phyloP scores from a whole-genome alignment of 2,329 filamentous ascomycete species.

The Exophiala dermatitidis region DNA sequence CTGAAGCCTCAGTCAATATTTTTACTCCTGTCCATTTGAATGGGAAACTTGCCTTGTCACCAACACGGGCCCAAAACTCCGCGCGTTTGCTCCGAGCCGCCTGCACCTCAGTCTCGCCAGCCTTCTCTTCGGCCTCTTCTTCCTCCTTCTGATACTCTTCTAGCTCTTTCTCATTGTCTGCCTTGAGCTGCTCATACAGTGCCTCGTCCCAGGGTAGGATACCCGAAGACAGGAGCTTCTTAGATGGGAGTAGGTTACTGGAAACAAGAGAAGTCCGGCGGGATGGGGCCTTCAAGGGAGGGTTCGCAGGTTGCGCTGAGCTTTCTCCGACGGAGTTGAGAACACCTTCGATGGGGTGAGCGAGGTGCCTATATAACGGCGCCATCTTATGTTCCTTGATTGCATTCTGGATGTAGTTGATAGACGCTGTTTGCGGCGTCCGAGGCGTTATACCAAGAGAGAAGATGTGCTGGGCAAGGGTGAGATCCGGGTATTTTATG shows the following conservation, averaged over 20 bases:
- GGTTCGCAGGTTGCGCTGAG: constrained; percentile 43
- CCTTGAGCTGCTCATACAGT: constrained; percentile 69
- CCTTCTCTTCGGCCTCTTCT: constrained; percentile 91
- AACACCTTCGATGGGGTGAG: constrained; percentile 64
- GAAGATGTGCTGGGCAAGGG: constrained; percentile 61
- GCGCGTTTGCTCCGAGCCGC: constrained; percentile 89
- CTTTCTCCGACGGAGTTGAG: constrained; percentile 69
- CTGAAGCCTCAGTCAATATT: constrained; percentile 41
- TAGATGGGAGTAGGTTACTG: constrained; percentile 64
- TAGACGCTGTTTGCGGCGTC: constrained; percentile 46
- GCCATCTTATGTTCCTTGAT: constrained; percentile 61
- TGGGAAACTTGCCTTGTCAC: constrained; percentile 66
- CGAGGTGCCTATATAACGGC: constrained; percentile 58
- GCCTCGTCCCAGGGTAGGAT: constrained; percentile 85
- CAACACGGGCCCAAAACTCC: constrained; percentile 91
- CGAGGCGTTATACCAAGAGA: constrained; percentile 57
- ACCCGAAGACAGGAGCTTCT: constrained; percentile 56
- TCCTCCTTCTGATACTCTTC: constrained; percentile 74
- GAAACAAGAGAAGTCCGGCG: constrained; percentile 60
- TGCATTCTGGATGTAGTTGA: constrained; percentile 56
- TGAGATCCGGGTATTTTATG: constrained; percentile 57
- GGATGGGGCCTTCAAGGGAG: constrained; percentile 32
- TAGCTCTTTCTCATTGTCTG: constrained; percentile 70
- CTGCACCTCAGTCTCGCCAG: constrained; percentile 90
- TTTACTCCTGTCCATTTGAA: neutral